Evolutionary conservation across 345 rosid species (phyloP), one percentile per base, ranked within the genome.

Genomic region (Odontarrhena argentea): DNA sequence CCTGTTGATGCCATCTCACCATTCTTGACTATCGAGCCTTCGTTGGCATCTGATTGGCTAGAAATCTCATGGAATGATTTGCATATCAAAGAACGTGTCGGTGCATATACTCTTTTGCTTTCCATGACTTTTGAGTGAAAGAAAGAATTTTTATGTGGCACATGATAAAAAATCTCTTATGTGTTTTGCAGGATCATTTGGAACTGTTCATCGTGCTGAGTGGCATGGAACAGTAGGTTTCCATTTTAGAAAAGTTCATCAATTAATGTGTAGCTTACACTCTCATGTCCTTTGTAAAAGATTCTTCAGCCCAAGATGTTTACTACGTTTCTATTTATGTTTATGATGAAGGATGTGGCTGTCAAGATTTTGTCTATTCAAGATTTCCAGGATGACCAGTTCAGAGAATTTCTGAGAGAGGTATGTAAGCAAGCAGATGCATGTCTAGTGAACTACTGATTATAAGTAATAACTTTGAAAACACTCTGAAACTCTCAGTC

Each of bases 141-240:
- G 10, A 34, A 36, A 9, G 10, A 12, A 6, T 22, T 25, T 43
- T 8, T 54, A 32, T 55, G 22, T 13, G 30, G 59, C 22, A 40
- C 38, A 11, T 38, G 13, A 15, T 40, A 50, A 41, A 24, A 34
- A 11, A 8, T 38, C 18, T 54, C 49, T 36, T 62, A 6, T 35
- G 28, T 45, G 37, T 26, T 37, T 67, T 74, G 44, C 82, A 92
- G 98, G 98, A 45, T 93, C 98, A 48, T 93, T 93, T 81, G 94
- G 97, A 69, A 93, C 94, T 13, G 98, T 93, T 75, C 97, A 93
- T 82, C 96, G 91, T 38, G 98, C 98, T 77, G 98, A 93, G 78
- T 93, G 98, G 97, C 87, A 90, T 83, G 98, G 98, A 74, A 90
- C 97, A 69, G 98, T 93, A 58, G 71, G 96, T 84, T 66, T 65